Base-by-base conservation (phyloP, 495 filamentous ascomycete species). In the Bacidia rubella region DNA sequence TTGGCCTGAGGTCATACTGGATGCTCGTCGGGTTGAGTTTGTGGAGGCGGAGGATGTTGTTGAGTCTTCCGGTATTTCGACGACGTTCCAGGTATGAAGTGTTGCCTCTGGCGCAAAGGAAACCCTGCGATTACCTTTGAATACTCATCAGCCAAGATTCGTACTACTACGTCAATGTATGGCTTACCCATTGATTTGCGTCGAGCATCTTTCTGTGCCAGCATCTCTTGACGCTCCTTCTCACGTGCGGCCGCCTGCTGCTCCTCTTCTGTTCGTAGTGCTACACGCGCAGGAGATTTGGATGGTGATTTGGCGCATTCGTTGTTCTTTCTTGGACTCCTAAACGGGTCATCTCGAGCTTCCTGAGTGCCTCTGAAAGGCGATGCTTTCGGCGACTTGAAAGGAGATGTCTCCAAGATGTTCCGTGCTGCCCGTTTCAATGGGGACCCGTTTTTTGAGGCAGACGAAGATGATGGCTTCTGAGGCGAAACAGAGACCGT, bases 51-150 rank as follows among this genome's bases (percentile, higher is more conserved):
- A 89, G 3, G 88, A 93, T 12, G 84, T 86, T 0, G 87, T 93
- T 27, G 85, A 86, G 61, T 94, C 88, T 54, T 87, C 86, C 54
- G 81, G 77, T 51, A 90, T 83, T 58, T 97, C 90, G 2, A 94
- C 78, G 49, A 95, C 90, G 62, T 96, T 89, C 80, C 94, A 99
- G 2, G 92, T 99, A 63, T 99, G 92, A 27, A 99, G 70, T 9
- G 92, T 99, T 12, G 92, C 92, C 66, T 99, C 92, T 1, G 92
- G 92, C 3, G 92, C 92, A 63, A 99, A 99, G 0, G 90, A 96
- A 38, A 99, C 92, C 53, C 92, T 80, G 60, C 93, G 85, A 66
- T 35, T 35, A 7, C 5, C 29, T 35, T 7, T 35, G 29, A 7
- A 35, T 5, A 7, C 15, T 15, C 5, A 35, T 92, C 90, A 27